Evolutionary conservation across 208 protist genomes (phyloP).

Genomic region (Jaenimonas drosophilae): DNA sequence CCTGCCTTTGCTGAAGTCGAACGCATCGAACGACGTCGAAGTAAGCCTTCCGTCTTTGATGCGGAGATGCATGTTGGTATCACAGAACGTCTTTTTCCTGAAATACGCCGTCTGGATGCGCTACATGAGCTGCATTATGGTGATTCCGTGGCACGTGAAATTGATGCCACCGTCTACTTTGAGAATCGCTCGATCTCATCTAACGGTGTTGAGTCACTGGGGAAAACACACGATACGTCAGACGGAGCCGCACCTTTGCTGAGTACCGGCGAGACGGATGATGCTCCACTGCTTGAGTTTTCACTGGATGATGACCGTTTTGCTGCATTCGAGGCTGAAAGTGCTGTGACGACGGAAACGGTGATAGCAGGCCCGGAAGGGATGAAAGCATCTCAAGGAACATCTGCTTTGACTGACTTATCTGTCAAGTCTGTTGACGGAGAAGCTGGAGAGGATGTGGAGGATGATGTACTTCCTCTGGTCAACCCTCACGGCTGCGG

Average conservation of each 20-base stretch:
- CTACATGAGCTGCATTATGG: constrained; percentile 82
- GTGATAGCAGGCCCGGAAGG: no score
- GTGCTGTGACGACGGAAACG: not conserved
- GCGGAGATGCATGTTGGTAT: constrained; percentile 65
- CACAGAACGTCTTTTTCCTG: constrained; percentile 68
- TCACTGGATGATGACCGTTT: constrained; percentile 13
- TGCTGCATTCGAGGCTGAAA: constrained; percentile 7
- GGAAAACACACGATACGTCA: not conserved
- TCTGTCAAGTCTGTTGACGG: no score
- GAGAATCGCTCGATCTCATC: no score
- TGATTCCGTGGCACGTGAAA: constrained; percentile 62
- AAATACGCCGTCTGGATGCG: constrained; percentile 51
- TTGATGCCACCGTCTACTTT: constrained; percentile 56
- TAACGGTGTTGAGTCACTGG: no score
- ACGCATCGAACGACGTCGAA: constrained; percentile 63
- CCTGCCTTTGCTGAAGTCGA: constrained; percentile 12
- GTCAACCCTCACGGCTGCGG: constrained; percentile 7
- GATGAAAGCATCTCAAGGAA: no score
- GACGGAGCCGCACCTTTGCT: not conserved
- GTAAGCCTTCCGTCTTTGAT: constrained; percentile 48
- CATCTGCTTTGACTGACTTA: no score
- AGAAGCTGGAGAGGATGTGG: no score
- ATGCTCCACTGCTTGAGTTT: not conserved
- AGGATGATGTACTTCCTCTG: no score
- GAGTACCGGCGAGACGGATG: not conserved